phyloP scores from a whole-genome alignment of 345 rosid genomes.

The Corchorus olitorius region DNA sequence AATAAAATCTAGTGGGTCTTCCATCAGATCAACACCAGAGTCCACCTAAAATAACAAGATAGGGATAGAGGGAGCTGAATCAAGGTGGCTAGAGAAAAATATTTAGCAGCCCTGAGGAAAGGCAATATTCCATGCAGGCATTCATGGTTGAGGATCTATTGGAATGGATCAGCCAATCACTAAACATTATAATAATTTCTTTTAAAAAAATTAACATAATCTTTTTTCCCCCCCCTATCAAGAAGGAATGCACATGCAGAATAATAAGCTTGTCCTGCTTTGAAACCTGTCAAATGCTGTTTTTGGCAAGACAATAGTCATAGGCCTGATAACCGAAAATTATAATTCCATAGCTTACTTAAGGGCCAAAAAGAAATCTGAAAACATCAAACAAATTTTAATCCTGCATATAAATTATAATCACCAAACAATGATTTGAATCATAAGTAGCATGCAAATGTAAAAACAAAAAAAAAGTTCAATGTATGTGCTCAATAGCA shows the following conservation, averaged over 20 bases:
- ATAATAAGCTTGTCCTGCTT: neutral
- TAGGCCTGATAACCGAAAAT: neutral
- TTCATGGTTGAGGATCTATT: neutral
- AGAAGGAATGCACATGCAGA: neutral
- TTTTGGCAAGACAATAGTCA: neutral
- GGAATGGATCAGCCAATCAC: neutral
- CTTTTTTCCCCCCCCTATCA: too few species aligned
- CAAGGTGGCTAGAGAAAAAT: neutral
- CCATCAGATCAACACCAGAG: slow-evolving; percentile 33
- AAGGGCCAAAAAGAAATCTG: neutral
- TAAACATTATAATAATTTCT: too few species aligned
- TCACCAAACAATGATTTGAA: neutral
- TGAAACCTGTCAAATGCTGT: neutral
- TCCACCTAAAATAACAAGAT: slow-evolving; percentile 38
- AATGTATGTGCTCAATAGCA: neutral
- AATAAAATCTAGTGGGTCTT: slow-evolving; percentile 56
- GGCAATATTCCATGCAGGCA: neutral
- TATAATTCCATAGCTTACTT: neutral
- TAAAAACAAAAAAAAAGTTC: neutral
- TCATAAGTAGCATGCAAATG: neutral
- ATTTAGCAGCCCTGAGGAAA: too few species aligned
- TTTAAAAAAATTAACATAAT: neutral
- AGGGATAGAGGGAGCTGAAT: neutral
- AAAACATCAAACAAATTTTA: neutral
- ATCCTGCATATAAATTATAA: neutral